These are phyloP conservation scores for Pezicula neosporulosa DNA, from an alignment of 2,329 filamentous ascomycete genomes.

Conservation along the genomic window DNA sequence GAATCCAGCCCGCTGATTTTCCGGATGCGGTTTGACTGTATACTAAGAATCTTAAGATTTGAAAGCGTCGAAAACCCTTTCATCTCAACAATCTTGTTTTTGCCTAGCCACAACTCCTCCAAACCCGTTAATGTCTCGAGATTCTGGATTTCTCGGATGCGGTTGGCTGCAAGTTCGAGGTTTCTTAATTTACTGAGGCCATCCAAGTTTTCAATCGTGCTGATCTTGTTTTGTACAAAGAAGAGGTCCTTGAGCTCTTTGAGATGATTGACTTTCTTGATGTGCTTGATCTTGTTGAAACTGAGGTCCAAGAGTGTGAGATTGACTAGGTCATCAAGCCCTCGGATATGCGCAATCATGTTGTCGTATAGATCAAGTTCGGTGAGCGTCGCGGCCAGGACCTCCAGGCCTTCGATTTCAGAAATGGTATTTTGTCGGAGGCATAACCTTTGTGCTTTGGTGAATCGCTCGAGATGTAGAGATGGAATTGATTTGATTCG, in stretches of 20 bases:
- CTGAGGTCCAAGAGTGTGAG: conserved; percentile 83
- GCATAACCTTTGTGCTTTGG: conserved; percentile 71
- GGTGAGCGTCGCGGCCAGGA: conserved; percentile 62
- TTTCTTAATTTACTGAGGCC: conserved; percentile 72
- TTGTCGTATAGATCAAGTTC: conserved; percentile 98
- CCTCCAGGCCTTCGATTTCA: conserved; percentile 69
- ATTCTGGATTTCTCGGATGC: conserved; percentile 84
- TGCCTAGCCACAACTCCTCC: conserved; percentile 91
- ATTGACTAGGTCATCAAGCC: conserved; percentile 72
- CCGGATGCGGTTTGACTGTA: conserved; percentile 91
- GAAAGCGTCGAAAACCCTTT: conserved; percentile 70
- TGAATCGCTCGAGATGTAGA: conserved; percentile 81
- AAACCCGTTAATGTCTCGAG: conserved; percentile 73
- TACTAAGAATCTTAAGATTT: conserved; percentile 82
- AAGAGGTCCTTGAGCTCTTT: conserved; percentile 78
- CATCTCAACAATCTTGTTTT: conserved; percentile 91
- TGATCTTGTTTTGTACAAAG: conserved; percentile 93
- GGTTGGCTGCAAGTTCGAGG: conserved; percentile 88
- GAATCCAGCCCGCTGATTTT: conserved; percentile 72
- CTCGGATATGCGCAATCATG: conserved; percentile 80
- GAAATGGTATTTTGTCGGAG: conserved; percentile 90
- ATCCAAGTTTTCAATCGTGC: conserved; percentile 79
- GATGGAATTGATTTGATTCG: conserved; percentile 75
- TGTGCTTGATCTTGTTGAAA: conserved; percentile 99
- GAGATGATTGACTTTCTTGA: conserved; percentile 81